A percentile compares a stretch with the other conserved stretches of the same genome.
phyloP scores from a whole-genome alignment of 148 eudicot species.

The Amaranthus palmeri region DNA sequence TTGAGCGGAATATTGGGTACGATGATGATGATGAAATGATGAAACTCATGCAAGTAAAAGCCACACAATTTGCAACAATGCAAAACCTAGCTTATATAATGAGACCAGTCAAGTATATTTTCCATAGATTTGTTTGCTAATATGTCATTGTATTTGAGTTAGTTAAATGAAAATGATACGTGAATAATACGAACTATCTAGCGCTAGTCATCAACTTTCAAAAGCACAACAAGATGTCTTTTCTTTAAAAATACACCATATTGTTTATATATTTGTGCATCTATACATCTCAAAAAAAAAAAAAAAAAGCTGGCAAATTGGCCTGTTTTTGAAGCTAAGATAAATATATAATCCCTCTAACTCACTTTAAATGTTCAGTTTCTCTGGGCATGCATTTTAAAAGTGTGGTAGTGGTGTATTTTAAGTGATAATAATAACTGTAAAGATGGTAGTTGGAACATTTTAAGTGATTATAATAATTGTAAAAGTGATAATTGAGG shows the following conservation, averaged over 20 bases:
- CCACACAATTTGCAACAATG: neutral
- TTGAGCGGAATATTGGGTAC: neutral
- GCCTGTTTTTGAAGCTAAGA: conserved; percentile 26
- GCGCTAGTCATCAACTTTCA: neutral
- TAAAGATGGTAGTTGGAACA: too few species aligned
- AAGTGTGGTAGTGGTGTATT: too few species aligned
- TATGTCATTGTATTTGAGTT: conserved; percentile 21
- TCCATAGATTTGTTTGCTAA: conserved; percentile 1
- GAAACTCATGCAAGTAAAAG: neutral
- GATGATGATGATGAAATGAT: neutral
- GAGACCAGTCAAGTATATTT: neutral
- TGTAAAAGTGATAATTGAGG: too few species aligned
- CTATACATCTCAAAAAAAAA: neutral
- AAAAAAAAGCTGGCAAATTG: neutral
- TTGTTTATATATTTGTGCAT: conserved; percentile 16
- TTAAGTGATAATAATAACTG: too few species aligned
- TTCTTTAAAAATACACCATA: conserved; percentile 31
- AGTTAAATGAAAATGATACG: conserved; percentile 19
- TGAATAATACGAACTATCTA: neutral
- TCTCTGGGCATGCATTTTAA: too few species aligned
- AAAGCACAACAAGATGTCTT: conserved; percentile 8
- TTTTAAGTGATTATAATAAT: too few species aligned
- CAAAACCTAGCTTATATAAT: conserved; percentile 15
- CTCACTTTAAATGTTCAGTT: too few species aligned
- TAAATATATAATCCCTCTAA: neutral